A percentile compares a stretch with the other conserved stretches of the same genome.
These are phyloP conservation scores for Neodidymelliopsis sp. DNA, from an alignment of 2,329 filamentous ascomycete species.

Conservation along the genomic window DNA sequence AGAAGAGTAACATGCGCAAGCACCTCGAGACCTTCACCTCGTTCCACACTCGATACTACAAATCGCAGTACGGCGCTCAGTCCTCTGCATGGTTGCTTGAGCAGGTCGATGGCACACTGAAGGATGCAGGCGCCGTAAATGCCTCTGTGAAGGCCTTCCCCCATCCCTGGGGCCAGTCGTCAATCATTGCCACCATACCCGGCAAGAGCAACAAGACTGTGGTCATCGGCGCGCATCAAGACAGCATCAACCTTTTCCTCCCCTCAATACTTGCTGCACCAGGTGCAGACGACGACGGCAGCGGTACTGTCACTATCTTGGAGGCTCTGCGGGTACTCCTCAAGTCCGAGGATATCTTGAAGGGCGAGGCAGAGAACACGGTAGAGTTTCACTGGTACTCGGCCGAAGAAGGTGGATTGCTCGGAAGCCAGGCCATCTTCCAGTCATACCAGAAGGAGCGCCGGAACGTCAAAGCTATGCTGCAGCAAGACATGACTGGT, in stretches of 20 bases:
- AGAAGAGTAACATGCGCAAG: slow-evolving; percentile 76
- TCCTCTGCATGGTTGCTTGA: slow-evolving; percentile 87
- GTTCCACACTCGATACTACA: slow-evolving; percentile 85
- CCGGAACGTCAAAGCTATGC: slow-evolving; percentile 89
- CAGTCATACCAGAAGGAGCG: slow-evolving; percentile 75
- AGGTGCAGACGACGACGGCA: slow-evolving; percentile 94
- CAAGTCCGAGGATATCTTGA: slow-evolving; percentile 71
- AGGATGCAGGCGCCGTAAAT: slow-evolving; percentile 72
- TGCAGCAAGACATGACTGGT: slow-evolving; percentile 94
- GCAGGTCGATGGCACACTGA: slow-evolving; percentile 76
- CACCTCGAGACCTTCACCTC: slow-evolving; percentile 80
- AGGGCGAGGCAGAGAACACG: slow-evolving; percentile 80
- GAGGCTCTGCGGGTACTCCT: slow-evolving; percentile 87
- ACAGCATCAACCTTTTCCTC: slow-evolving; percentile 88
- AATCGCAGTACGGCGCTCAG: slow-evolving; percentile 77
- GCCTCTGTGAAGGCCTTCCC: slow-evolving; percentile 77
- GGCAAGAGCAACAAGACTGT: slow-evolving; percentile 84
- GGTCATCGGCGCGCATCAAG: slow-evolving; percentile 83
- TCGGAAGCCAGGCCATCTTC: slow-evolving; percentile 92
- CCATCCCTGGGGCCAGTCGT: slow-evolving; percentile 89
- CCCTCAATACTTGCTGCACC: slow-evolving; percentile 85
- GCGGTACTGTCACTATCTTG: slow-evolving; percentile 91
- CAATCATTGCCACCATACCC: slow-evolving; percentile 89
- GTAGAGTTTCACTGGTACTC: slow-evolving; percentile 98
- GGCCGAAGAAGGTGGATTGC: slow-evolving; percentile 85